These are phyloP conservation scores for Mycena sp. DNA, from an alignment of 1,284 basidiomycete species.

Conservation along the genomic window DNA sequence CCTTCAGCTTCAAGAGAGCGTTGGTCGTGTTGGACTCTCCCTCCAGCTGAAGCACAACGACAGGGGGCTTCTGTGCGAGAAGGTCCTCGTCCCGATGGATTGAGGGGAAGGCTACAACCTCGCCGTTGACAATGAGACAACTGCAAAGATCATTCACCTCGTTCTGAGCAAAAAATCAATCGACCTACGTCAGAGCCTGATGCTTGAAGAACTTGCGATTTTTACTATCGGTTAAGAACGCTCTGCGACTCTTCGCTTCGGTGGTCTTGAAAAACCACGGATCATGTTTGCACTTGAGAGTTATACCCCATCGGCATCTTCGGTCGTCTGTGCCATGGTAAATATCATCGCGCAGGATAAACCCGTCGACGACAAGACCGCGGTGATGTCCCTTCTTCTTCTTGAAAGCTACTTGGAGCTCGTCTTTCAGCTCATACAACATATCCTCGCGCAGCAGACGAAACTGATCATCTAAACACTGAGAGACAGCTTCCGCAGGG, in stretches of 20 bases:
- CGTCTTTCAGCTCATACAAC: constrained; percentile 70
- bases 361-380: constrained; percentile 51
- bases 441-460: constrained; percentile 73
- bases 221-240: constrained; percentile 44
- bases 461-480: constrained; percentile 71
- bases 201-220: constrained; percentile 59
- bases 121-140: constrained; percentile 58
- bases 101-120: constrained; percentile 61
- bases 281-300: constrained; percentile 53
- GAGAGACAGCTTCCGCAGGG: constrained; percentile 47
- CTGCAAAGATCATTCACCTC: constrained; percentile 50
- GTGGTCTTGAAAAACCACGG: constrained; percentile 53
- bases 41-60: constrained; percentile 61
- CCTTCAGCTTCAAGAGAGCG: constrained; percentile 51
- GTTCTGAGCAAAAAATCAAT: not conserved
- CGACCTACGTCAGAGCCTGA: constrained; percentile 33
- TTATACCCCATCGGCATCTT: constrained; percentile 56
- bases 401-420: constrained; percentile 54
- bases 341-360: constrained; percentile 47
- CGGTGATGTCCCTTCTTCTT: constrained; percentile 58
- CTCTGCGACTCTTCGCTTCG: constrained; percentile 46
- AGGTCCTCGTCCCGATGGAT: constrained; percentile 61
- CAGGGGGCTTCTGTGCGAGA: constrained; percentile 54
- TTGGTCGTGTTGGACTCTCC: constrained; percentile 49
- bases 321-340: constrained; percentile 47